These are phyloP conservation scores for Blastobotrys buckinghamii DNA, from an alignment of 1,139 yeast genomes.

Conservation along the genomic window DNA sequence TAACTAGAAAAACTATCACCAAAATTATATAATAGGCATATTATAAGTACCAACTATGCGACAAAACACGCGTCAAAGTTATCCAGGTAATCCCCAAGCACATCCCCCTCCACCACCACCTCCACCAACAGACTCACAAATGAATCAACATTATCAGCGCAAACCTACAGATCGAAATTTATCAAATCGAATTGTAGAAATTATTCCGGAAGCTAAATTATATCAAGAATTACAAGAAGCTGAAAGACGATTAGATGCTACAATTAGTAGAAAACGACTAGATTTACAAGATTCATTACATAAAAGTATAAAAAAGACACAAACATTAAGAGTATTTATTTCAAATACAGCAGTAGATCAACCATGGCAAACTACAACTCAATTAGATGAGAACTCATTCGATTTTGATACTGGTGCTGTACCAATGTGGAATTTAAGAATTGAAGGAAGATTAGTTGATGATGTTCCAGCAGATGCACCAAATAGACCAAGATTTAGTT, in stretches of 20 bases:
- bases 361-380: conserved; percentile 66
- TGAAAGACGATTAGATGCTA: conserved; percentile 73
- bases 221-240: conserved; percentile 69
- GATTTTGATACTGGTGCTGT: conserved; percentile 30
- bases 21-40: too few relatives aligned
- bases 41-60: conserved; percentile 2
- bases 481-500: conserved; percentile 57
- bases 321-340: conserved; percentile 68
- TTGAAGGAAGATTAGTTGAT: conserved; percentile 75
- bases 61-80: background rate
- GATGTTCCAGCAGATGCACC: conserved; percentile 31
- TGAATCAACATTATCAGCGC: conserved; percentile 25
- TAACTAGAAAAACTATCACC: too few relatives aligned
- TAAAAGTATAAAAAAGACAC: conserved; percentile 41
- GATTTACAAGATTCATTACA: conserved; percentile 71
- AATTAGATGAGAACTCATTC: conserved; percentile 36
- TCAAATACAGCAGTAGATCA: conserved; percentile 82
- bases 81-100: background rate
- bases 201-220: conserved; percentile 68
- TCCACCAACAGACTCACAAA: conserved; percentile 1
- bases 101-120: background rate
- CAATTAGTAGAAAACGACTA: conserved; percentile 72
- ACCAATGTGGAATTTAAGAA: conserved; percentile 77
- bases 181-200: conserved; percentile 51
- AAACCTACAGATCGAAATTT: conserved; percentile 71